Evolutionary conservation across 2,329 filamentous ascomycete genomes (phyloP).

Genomic region (Neospermospora avenae): DNA sequence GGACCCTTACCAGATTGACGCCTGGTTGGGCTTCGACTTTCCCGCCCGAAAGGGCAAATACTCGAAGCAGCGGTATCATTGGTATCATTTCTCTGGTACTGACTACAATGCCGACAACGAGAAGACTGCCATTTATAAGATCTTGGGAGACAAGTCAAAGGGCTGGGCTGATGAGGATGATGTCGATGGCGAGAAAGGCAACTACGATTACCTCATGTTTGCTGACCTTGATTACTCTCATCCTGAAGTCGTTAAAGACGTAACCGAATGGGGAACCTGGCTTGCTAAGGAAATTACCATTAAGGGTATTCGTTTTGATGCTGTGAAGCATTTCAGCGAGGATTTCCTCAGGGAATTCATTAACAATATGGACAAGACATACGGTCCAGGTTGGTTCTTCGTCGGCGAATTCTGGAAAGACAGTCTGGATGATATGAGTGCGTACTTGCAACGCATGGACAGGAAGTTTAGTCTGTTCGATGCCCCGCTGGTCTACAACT

Average conservation of each 20-base stretch:
- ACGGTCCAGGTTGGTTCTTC: slow-evolving; percentile 56
- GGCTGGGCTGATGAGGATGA: slow-evolving; percentile 62
- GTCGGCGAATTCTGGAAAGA: slow-evolving; percentile 69
- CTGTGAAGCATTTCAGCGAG: slow-evolving; percentile 68
- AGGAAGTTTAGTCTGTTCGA: slow-evolving; percentile 63
- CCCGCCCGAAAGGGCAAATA: slow-evolving; percentile 57
- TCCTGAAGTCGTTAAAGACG: slow-evolving; percentile 60
- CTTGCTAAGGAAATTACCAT: slow-evolving; percentile 58
- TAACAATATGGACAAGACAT: slow-evolving; percentile 47
- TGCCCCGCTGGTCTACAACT: slow-evolving; percentile 65
- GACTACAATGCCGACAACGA: slow-evolving; percentile 58
- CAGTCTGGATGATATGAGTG: slow-evolving; percentile 51
- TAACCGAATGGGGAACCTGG: slow-evolving; percentile 67
- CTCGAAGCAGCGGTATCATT: slow-evolving; percentile 60
- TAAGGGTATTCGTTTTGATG: slow-evolving; percentile 67
- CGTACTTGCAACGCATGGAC: slow-evolving; percentile 56
- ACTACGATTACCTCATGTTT: slow-evolving; percentile 71
- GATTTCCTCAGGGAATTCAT: slow-evolving; percentile 67
- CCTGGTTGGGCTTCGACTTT: slow-evolving; percentile 67
- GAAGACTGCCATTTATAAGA: slow-evolving; percentile 62
- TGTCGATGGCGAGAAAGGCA: slow-evolving; percentile 57
- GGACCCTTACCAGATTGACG: slow-evolving; percentile 59
- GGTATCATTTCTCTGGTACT: slow-evolving; percentile 65
- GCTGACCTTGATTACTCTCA: slow-evolving; percentile 65
- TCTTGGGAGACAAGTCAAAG: slow-evolving; percentile 57